Conservation (phyloP, 106 monocot species). For the Posidonia australis region DNA sequence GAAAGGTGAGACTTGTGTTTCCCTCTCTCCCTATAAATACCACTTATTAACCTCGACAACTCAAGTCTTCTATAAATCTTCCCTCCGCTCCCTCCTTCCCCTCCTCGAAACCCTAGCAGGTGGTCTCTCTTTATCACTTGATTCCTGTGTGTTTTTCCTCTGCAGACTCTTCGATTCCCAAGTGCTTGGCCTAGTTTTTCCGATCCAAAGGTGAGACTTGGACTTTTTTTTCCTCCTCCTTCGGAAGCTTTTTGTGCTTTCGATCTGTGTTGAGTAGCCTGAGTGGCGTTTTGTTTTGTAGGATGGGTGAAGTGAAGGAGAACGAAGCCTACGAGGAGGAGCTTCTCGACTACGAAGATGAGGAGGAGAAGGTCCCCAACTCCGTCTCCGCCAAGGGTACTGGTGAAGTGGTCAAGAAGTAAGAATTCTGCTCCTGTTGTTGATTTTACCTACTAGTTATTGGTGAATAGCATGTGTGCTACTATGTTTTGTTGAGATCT, state of each 20-base stretch:
- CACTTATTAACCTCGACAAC: no score
- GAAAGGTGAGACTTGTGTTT: no score
- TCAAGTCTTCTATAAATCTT: no score
- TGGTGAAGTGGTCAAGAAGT: constrained; percentile 73
- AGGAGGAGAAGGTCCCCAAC: constrained; percentile 73
- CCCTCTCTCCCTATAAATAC: no score
- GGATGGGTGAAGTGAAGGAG: constrained; percentile 78
- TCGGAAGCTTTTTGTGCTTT: neutral
- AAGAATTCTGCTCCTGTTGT: constrained; percentile 6
- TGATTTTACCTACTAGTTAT: neutral
- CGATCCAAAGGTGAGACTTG: neutral
- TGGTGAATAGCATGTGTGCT: neutral
- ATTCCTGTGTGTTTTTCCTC: no score
- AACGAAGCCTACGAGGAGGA: constrained; percentile 93
- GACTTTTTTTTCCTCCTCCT: neutral
- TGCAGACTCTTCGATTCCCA: neutral
- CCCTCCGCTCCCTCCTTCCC: no score
- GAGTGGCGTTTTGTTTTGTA: neutral
- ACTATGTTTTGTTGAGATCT: no score
- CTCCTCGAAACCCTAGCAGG: no score
- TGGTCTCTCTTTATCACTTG: no score
- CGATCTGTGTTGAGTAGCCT: neutral
- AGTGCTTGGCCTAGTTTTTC: neutral
- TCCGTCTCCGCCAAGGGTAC: constrained; percentile 44
- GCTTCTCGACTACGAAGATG: constrained; percentile 95